Conservation (phyloP, 2,329 filamentous ascomycete genomes). For the Trichoderma harzianum region DNA sequence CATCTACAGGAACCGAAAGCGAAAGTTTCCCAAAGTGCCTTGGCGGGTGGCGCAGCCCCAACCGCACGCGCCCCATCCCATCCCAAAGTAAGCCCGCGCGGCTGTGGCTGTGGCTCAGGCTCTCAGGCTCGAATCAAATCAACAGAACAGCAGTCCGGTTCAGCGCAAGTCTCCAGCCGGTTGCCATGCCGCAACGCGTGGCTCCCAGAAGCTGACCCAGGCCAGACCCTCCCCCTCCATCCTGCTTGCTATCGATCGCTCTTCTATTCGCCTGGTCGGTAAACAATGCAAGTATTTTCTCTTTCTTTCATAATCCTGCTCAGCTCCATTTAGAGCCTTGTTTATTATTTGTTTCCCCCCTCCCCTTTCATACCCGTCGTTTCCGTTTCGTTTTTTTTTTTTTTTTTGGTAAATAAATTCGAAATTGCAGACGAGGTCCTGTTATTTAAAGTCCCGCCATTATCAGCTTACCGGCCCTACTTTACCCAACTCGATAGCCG, state of each 20-base stretch:
- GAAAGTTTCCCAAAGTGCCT: not conserved
- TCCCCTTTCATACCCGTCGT: not conserved
- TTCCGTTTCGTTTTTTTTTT: not conserved
- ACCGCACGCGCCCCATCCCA: not conserved
- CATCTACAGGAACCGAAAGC: not conserved
- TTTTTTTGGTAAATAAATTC: not conserved
- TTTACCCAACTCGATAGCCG: not conserved
- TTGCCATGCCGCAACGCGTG: not conserved
- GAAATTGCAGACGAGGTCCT: not conserved
- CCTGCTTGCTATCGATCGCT: not conserved
- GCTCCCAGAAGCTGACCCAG: not conserved
- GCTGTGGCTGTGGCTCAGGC: not conserved
- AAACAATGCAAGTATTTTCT: not conserved
- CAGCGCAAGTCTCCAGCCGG: not conserved
- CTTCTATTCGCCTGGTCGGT: not conserved
- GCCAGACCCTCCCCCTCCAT: not conserved
- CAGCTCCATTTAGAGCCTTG: not conserved
- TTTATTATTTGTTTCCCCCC: not conserved
- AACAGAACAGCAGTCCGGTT: not conserved
- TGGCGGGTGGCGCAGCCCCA: not conserved
- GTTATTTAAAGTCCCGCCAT: not conserved
- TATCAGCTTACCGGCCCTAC: not conserved
- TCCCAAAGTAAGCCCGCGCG: not conserved
- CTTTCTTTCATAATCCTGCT: not conserved
- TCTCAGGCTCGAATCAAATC: not conserved